Evolutionary conservation across 1,284 basidiomycete genomes (phyloP).

Genomic region (Schizophyllum amplum): DNA sequence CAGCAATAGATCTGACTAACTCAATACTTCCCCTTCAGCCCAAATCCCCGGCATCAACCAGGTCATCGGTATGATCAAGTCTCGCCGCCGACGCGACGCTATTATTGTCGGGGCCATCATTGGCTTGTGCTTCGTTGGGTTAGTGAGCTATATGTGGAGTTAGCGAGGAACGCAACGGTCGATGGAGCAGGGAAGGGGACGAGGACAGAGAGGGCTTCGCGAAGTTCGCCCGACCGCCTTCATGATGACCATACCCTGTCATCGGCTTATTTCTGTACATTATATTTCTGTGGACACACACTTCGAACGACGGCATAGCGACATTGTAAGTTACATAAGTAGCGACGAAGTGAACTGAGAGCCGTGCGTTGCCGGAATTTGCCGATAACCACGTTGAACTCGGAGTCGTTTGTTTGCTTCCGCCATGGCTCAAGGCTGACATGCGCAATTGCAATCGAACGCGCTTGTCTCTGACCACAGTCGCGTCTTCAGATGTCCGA

Average conservation of each 20-base stretch:
- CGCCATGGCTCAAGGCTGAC: no score
- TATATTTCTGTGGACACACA: no score
- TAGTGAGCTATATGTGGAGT: conserved; percentile 73
- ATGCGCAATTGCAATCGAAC: no score
- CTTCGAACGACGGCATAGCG: no score
- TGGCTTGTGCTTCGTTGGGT: conserved; percentile 73
- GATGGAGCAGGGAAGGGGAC: background rate
- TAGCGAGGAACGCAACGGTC: conserved; percentile 16
- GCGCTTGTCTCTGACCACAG: background rate
- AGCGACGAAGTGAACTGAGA: no score
- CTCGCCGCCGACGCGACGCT: conserved; percentile 82
- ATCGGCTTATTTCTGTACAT: no score
- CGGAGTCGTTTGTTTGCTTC: no score
- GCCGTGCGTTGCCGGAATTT: no score
- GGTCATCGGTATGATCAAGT: conserved; percentile 86
- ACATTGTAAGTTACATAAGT: no score
- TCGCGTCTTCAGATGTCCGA: background rate
- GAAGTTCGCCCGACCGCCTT: background rate
- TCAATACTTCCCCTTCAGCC: conserved; percentile 31
- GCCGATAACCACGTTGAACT: no score
- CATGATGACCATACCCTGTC: no score
- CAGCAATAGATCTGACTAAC: background rate
- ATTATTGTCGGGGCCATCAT: conserved; percentile 86
- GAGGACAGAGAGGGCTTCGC: background rate
- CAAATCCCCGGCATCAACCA: conserved; percentile 93